A percentile compares a stretch with the other conserved stretches of the same genome.
Conservation (phyloP, 2,329 filamentous ascomycete genomes). For the Pezicula radicicola region DNA sequence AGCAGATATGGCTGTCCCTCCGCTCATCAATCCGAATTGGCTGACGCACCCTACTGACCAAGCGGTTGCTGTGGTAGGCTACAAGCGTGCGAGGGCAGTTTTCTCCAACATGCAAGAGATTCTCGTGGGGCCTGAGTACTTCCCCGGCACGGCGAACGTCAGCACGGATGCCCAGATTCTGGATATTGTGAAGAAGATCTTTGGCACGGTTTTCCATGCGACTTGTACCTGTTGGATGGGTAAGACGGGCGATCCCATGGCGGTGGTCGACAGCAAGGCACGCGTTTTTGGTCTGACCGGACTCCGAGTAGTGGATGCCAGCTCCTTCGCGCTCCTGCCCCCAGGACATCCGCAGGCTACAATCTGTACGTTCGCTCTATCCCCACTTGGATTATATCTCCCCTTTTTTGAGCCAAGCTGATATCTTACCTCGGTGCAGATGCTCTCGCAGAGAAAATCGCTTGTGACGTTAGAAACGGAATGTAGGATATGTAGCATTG, state of each 20-base stretch:
- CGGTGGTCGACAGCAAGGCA: conserved; percentile 18
- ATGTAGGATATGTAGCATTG: too few relatives aligned
- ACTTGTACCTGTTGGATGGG: conserved; percentile 58
- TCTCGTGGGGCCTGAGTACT: conserved; percentile 16
- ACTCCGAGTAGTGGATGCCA: conserved; percentile 21
- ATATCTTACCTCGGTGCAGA: too few relatives aligned
- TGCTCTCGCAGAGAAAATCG: too few relatives aligned
- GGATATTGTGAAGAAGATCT: conserved; percentile 19
- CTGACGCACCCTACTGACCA: conserved; percentile 39
- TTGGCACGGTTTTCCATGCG: conserved; percentile 43
- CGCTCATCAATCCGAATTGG: conserved; percentile 42
- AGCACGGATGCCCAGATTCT: conserved; percentile 19
- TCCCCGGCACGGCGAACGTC: conserved; percentile 12
- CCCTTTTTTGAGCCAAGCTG: too few relatives aligned
- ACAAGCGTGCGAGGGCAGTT: conserved; percentile 37
- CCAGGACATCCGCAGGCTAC: conserved; percentile 39
- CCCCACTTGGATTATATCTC: too few relatives aligned
- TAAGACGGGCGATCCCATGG: conserved; percentile 32
- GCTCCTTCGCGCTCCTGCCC: conserved; percentile 22
- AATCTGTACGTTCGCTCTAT: conserved; percentile 32
- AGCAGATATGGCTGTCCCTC: conserved; percentile 30
- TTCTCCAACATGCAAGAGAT: conserved; percentile 9
- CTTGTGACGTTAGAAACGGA: too few relatives aligned
- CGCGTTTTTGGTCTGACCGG: conserved; percentile 18
- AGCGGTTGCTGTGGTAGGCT: conserved; percentile 39